phyloP scores from a whole-genome alignment of 257 asterid genomes.

The Henckelia pumila region DNA sequence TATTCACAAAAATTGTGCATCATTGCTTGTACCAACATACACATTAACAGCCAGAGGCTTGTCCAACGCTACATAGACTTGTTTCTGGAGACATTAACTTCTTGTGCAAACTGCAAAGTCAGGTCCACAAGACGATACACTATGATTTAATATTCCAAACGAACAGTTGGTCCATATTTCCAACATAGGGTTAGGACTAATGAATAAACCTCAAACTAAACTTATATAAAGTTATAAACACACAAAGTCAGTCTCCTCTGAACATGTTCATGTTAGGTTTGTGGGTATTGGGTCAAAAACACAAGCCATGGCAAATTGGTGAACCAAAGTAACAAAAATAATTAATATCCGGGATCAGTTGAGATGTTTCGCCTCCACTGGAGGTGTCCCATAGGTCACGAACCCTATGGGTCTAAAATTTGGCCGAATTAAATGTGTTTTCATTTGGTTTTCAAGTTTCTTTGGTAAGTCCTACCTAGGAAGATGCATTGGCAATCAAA shows the following conservation, averaged over 20 bases:
- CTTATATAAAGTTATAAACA: no score
- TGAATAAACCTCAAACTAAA: no score
- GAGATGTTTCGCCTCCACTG: constrained; percentile 3
- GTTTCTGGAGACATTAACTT: not conserved
- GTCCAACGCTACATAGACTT: not conserved
- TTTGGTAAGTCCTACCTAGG: not conserved
- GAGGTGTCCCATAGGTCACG: not conserved
- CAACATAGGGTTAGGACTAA: not conserved
- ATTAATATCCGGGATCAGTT: not conserved
- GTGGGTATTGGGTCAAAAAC: not conserved
- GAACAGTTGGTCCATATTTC: not conserved
- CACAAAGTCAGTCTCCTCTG: not conserved
- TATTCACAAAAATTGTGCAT: not conserved
- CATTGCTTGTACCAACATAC: not conserved
- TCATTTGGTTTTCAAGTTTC: not conserved
- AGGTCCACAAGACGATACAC: not conserved
- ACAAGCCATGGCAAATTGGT: not conserved
- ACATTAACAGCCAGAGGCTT: not conserved
- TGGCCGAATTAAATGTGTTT: not conserved
- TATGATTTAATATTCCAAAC: not conserved
- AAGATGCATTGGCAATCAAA: no score
- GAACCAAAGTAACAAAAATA: not conserved
- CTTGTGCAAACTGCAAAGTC: not conserved
- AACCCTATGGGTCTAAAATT: not conserved
- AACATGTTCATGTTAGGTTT: not conserved